phyloP scores from a whole-genome alignment of 768 basidiomycete genomes.

The Phanerochaete sordida region DNA sequence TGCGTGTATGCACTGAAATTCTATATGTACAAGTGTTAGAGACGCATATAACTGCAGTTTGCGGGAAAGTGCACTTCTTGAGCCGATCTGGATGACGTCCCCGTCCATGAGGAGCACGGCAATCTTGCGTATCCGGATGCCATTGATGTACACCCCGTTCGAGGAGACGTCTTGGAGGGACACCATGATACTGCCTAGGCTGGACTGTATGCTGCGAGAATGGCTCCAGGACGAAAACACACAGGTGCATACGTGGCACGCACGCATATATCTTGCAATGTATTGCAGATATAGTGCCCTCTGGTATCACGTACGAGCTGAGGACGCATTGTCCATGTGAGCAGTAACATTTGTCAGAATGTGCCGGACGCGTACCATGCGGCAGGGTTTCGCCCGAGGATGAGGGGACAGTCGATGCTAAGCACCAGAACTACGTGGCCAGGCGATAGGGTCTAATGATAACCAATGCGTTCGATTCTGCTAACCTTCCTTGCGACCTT shows the following conservation, averaged over 20 bases:
- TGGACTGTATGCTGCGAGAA: slow-evolving; percentile 55
- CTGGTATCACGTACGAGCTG: slow-evolving; percentile 60
- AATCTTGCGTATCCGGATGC: slow-evolving; percentile 60
- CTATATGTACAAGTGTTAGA: slow-evolving; percentile 31
- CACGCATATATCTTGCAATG: slow-evolving; percentile 83
- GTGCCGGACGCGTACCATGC: slow-evolving; percentile 45
- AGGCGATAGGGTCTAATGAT: no score
- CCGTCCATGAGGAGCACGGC: slow-evolving; percentile 77
- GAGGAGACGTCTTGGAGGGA: slow-evolving; percentile 81
- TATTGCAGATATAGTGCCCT: slow-evolving; percentile 60
- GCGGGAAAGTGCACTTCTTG: slow-evolving; percentile 42
- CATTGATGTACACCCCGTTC: slow-evolving; percentile 73
- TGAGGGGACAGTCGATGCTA: slow-evolving; percentile 57
- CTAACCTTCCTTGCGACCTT: slow-evolving; percentile 65
- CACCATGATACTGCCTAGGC: slow-evolving; percentile 68
- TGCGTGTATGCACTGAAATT: slow-evolving; percentile 62
- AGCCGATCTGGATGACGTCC: slow-evolving; percentile 64
- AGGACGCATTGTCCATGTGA: not conserved
- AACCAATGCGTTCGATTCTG: not conserved
- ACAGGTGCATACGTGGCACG: slow-evolving; percentile 19
- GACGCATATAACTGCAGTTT: not conserved
- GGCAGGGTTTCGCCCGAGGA: slow-evolving; percentile 69
- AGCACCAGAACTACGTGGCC: slow-evolving; percentile 51
- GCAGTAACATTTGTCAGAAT: not conserved
- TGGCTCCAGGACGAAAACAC: no score